Conservation (phyloP, 306 rosid species). For the Lathyrus oleraceus region DNA sequence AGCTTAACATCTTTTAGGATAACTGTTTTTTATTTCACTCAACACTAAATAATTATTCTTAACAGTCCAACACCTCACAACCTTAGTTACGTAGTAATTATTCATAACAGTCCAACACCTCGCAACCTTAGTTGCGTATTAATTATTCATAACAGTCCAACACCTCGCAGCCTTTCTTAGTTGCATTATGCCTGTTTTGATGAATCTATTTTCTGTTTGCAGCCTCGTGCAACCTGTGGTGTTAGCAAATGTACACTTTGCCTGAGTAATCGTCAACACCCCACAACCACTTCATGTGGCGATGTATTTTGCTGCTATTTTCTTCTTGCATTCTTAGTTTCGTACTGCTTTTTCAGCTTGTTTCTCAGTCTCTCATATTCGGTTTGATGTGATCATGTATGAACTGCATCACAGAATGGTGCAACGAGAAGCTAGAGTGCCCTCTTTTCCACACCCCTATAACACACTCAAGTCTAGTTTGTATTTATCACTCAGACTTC, state of each 20-base stretch:
- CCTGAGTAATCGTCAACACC: slow-evolving; percentile 83
- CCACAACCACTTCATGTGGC: slow-evolving; percentile 91
- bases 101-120: too few relatives aligned
- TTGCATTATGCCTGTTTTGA: background rate
- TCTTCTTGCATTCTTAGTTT: slow-evolving; percentile 20
- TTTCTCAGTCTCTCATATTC: slow-evolving; percentile 15
- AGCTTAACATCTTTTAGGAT: too few relatives aligned
- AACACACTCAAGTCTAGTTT: slow-evolving; percentile 87
- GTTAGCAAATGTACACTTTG: slow-evolving; percentile 91
- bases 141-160: too few relatives aligned
- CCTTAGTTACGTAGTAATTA: too few relatives aligned
- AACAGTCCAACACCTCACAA: too few relatives aligned
- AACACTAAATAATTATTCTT: too few relatives aligned
- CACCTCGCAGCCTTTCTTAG: too few relatives aligned
- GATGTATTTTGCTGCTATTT: slow-evolving; percentile 96
- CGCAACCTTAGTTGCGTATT: too few relatives aligned
- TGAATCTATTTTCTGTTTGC: slow-evolving; percentile 22
- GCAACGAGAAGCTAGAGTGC: slow-evolving; percentile 99
- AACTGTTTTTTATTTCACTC: too few relatives aligned
- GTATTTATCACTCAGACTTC: slow-evolving; percentile 94
- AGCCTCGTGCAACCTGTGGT: slow-evolving; percentile 50
- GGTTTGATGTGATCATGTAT: slow-evolving; percentile 44
- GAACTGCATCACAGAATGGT: slow-evolving; percentile 95
- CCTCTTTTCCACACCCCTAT: slow-evolving; percentile 93
- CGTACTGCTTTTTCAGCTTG: background rate